These are phyloP conservation scores for Populus deltoides DNA, from an alignment of 345 rosid species.

Conservation along the genomic window DNA sequence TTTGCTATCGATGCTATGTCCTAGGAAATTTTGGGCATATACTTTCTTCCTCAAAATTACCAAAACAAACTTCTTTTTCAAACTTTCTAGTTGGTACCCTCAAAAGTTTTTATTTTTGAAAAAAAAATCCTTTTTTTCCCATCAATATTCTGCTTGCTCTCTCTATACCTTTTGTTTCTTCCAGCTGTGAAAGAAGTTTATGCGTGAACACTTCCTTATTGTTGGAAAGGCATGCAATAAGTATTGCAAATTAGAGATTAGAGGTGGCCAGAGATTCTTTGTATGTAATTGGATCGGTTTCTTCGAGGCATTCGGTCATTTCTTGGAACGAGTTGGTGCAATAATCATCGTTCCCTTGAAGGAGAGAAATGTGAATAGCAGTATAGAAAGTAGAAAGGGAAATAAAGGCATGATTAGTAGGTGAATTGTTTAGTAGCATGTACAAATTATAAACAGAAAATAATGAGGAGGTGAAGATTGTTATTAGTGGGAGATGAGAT, in stretches of 20 bases:
- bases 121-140: neutral
- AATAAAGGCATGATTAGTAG: constrained; percentile 5
- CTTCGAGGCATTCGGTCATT: neutral
- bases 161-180: neutral
- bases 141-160: neutral
- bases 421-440: constrained; percentile 16
- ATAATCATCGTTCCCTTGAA: constrained; percentile 15
- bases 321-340: constrained; percentile 22
- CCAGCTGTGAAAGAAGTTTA: neutral
- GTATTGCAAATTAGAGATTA: constrained; percentile 2
- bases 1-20: constrained; percentile 5
- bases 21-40: constrained; percentile 24
- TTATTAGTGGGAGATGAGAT: neutral
- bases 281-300: neutral
- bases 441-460: constrained; percentile 22
- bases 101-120: neutral
- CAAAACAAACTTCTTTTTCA: neutral
- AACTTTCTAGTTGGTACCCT: neutral
- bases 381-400: neutral
- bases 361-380: constrained; percentile 38
- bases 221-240: constrained; percentile 15
- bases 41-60: neutral
- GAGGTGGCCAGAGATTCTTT: constrained; percentile 1
- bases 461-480: constrained; percentile 18
- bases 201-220: neutral